Evolutionary conservation across 1,284 basidiomycete species (phyloP), one percentile per base, ranked within the genome.

Genomic region (Trichosporon asahii): DNA sequence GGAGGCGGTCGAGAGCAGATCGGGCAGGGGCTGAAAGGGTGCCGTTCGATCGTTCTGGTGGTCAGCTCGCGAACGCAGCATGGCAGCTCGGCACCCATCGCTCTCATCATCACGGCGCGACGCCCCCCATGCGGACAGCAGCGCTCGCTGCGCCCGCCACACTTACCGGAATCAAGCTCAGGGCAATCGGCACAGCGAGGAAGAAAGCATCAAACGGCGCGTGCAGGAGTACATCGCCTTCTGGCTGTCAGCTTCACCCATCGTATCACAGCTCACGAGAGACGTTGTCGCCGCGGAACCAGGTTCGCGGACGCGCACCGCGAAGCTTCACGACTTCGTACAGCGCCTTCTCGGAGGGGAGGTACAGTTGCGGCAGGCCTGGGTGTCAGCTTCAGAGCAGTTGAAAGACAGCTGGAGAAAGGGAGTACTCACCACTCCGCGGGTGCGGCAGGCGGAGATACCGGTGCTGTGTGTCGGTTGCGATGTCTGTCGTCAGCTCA

Each of bases 391-490:
- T 66, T 2, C n/a, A n/a, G n/a, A n/a, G n/a, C n/a, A n/a, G n/a
- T n/a, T n/a, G n/a, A n/a, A n/a, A n/a, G n/a, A n/a, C n/a, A n/a
- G 5, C 25, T 11, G 5, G 5, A 8, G n/a, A 6, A 8, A 44
- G 11, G 11, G 25, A 55, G 15, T 33, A 65, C 73, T 74, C 18
- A 79, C 80, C 79, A 64, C 79, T 82, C n/a, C 81, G 75, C 12
- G 81, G 79, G 68, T 82, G 81, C 0, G 81, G 80, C 2, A 82
- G 67, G 29, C 81, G 77, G 8, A 82, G 72, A 57, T 82, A 82
- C 63, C 69, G 68, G 64, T 80, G 75, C 18, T 74, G 65, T 8
- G 67, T 53, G 4, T 73, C 71, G 6, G 76, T 21, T 44, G 77
- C 74, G n/a, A 82, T 65, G 67, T 78, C 80, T 82, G 73, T 5